Evolutionary conservation across 1,139 yeast species (phyloP).

Genomic region (Geotrichum histeridarum): DNA sequence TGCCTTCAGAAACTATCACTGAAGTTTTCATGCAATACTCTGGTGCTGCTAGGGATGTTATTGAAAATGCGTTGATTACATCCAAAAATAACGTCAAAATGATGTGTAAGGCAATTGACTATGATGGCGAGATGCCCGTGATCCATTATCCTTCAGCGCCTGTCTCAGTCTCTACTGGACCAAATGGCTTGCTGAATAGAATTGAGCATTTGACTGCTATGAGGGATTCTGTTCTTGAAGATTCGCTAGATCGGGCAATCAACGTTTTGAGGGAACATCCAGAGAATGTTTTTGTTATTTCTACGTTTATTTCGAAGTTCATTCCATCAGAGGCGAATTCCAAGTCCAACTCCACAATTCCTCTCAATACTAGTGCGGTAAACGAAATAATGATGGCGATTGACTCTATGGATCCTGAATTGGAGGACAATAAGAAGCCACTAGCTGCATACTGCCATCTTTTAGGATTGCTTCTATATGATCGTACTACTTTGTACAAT

Average conservation of each 20-base stretch:
- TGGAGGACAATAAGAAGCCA: slow-evolving; percentile 31
- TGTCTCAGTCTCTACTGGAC: slow-evolving; percentile 29
- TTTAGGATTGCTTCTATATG: slow-evolving; percentile 45
- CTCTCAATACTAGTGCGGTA: slow-evolving; percentile 30
- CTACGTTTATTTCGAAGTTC: slow-evolving; percentile 44
- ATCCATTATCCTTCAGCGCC: slow-evolving; percentile 19
- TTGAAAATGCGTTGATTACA: slow-evolving; percentile 3
- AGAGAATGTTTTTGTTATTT: slow-evolving; percentile 45
- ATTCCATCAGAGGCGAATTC: slow-evolving; percentile 28
- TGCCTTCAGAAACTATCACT: slow-evolving; percentile 43
- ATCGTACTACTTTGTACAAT: slow-evolving; percentile 38
- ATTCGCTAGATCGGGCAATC: slow-evolving; percentile 47
- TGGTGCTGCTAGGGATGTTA: slow-evolving; percentile 41
- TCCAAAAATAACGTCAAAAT: slow-evolving; percentile 2
- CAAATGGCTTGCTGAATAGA: slow-evolving; percentile 34
- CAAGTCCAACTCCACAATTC: slow-evolving; percentile 16
- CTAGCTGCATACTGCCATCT: slow-evolving; percentile 47
- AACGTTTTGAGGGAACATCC: slow-evolving; percentile 49
- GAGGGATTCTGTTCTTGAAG: slow-evolving; percentile 36
- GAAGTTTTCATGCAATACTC: slow-evolving; percentile 25
- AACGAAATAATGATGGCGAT: slow-evolving; percentile 40
- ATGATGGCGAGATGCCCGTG: not conserved
- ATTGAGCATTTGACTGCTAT: slow-evolving; percentile 42
- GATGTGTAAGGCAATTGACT: not conserved
- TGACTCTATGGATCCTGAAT: slow-evolving; percentile 36